Evolutionary conservation across 257 asterid genomes (phyloP), one percentile per base, ranked within the genome.

Genomic region (Salvia rosmarinus): DNA sequence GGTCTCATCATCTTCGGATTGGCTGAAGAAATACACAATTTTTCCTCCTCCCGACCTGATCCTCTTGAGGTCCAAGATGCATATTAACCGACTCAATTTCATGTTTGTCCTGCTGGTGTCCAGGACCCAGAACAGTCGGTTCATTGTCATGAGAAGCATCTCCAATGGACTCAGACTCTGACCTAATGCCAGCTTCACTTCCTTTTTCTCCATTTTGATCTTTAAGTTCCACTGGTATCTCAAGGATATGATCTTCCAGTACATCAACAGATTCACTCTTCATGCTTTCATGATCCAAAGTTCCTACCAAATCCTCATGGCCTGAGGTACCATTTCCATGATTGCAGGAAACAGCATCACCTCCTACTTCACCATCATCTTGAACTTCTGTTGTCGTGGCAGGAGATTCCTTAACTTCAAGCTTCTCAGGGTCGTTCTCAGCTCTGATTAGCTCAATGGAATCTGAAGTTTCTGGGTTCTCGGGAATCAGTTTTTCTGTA

Each of bases 261-360:
- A 61, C 63, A 49, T 77, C 80, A 46, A 68, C 59, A 73, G 75
- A 68, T 59, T 64, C 68, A 75, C 43, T 58, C 59, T 49, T 20
- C 64, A 55, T 44, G 32, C 55, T 68, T 39, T 75, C 85, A 57
- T 49, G 62, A 61, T 54, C 63, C 71, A 28, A 30, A 35, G 73
- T 49, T 50, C 42, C 75, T 19, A 21, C 80, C 76, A 65, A 8
- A 44, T 40, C 49, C 67, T 61, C 72, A 67, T 77, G 77, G 73
- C 62, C 58, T 11, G 55, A 12, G 23, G 70, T 75, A 40, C 84
- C 82, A 83, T 83, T 86, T 67, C 77, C 87, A 28, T 80, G 83
- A 71, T 71, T 60, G 64, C 56, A 61, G 14, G 58, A 44, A 71
- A 68, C 58, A 64, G 54, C 5, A 70, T 78, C 82, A 44, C 51